A percentile compares a stretch with the other conserved stretches of the same genome.
These are phyloP conservation scores for Diaporthe velutina DNA, from an alignment of 2,329 filamentous ascomycete species.

Conservation along the genomic window DNA sequence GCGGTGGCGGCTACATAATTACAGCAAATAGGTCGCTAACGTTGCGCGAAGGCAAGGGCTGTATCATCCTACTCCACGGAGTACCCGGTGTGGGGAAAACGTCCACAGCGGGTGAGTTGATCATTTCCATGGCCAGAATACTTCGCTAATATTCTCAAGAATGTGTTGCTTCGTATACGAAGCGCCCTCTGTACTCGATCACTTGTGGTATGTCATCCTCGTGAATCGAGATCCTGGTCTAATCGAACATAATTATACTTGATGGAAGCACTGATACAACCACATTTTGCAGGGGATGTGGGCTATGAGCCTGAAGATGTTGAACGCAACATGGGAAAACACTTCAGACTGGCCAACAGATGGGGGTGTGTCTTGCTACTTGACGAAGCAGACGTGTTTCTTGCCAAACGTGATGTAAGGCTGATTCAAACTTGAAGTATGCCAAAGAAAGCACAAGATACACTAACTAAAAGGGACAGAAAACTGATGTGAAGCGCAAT, in stretches of 20 bases:
- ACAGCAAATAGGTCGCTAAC: background rate
- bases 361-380: slow-evolving; percentile 45
- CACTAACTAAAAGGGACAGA: background rate
- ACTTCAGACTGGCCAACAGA: slow-evolving; percentile 41
- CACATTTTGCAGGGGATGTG: slow-evolving; percentile 43
- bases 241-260: background rate
- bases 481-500: slow-evolving; percentile 47
- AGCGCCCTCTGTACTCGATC: background rate
- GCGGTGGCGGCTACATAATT: no score
- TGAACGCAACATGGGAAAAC: slow-evolving; percentile 45
- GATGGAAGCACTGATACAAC: background rate
- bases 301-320: slow-evolving; percentile 49
- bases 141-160: slow-evolving; percentile 8
- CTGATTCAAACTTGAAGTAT: background rate
- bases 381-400: slow-evolving; percentile 46
- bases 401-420: slow-evolving; percentile 38
- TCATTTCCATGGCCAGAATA: background rate
- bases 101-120: background rate
- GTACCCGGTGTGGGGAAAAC: slow-evolving; percentile 31
- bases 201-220: slow-evolving; percentile 25
- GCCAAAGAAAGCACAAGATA: no score
- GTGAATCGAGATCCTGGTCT: slow-evolving; percentile 25
- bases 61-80: slow-evolving; percentile 37
- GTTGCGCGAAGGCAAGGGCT: background rate
- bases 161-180: slow-evolving; percentile 20